Evolutionary conservation across 2,329 filamentous ascomycete genomes (phyloP), one percentile per base, ranked within the genome.

Genomic region (Verticillium dahliae): DNA sequence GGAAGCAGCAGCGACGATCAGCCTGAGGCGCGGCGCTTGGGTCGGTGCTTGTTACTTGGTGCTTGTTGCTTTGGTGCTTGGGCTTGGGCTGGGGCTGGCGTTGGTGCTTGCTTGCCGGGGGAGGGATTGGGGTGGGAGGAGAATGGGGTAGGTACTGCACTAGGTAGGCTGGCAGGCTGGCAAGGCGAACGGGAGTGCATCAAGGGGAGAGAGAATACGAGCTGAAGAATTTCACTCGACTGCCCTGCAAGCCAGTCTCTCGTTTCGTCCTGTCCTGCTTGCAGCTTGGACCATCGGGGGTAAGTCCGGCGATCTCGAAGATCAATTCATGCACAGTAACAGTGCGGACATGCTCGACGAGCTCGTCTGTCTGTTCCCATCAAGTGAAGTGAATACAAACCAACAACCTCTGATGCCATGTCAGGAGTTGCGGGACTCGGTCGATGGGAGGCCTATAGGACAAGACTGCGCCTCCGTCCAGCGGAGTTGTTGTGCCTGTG

Each of bases 141-240:
- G 10, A 54, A 61, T 27, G 50, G 52, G 37, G 34, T 27, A 50
- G 45, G 41, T 22, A 22, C 18, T 22, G 18, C 18, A 22, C 18
- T 22, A 22, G 18, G 18, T 22, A 22, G 18, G 18, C 18, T 22
- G 18, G 50, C 38, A 39, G 45, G 15, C 10, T 41, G 58, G 6
- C 15, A 14, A 38, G 55, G 41, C 6, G 13, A 50, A 59, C 18
- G n/a, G 33, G 57, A 54, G 62, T 3, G 33, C 10, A n/a, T 37
- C 27, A 27, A 3, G 4, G 18, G 58, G 33, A 13, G 45, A 34
- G 31, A 60, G 63, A 65, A 65, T 65, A 65, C 63, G 63, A 64
- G 63, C 62, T 64, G 60, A 64, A 65, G 62, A 62, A 62, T 55
- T 60, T 56, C 62, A 60, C 52, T 60, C 52, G n/a, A 27, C 37